Percentiles rank a stretch among this genome's conserved stretches.
Conservation (phyloP, 352 stramenopile species). For the Phytopythium cucurbitacearum region DNA sequence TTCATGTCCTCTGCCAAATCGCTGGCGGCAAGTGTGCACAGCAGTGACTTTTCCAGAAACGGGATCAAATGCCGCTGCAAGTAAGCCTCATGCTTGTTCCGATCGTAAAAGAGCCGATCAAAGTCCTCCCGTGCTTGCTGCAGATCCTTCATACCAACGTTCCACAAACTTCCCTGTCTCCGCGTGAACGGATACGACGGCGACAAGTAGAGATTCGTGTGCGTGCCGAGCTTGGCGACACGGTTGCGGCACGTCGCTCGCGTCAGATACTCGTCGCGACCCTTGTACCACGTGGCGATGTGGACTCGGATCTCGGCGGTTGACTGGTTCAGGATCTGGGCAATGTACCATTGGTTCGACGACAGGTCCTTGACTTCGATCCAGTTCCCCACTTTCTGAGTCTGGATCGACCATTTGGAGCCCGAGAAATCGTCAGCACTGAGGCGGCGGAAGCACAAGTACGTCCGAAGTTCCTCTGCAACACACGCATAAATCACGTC, state of each 20-base stretch:
- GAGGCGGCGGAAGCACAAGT: slow-evolving; percentile 67
- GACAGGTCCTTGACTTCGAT: slow-evolving; percentile 79
- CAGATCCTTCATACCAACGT: slow-evolving; percentile 58
- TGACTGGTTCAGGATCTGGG: slow-evolving; percentile 65
- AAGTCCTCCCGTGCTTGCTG: slow-evolving; percentile 62
- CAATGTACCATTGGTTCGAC: slow-evolving; percentile 73
- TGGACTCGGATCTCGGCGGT: slow-evolving; percentile 65
- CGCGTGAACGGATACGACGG: slow-evolving; percentile 73
- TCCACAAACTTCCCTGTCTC: slow-evolving; percentile 71
- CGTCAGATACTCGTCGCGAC: slow-evolving; percentile 69
- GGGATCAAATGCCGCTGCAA: slow-evolving; percentile 51
- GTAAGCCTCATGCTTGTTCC: slow-evolving; percentile 42
- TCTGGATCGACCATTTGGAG: slow-evolving; percentile 70
- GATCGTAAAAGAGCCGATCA: slow-evolving; percentile 67
- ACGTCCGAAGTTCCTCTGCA: slow-evolving; percentile 53
- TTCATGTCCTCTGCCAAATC: slow-evolving; percentile 78
- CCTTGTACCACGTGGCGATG: slow-evolving; percentile 62
- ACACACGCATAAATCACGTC: slow-evolving; percentile 7
- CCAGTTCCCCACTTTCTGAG: slow-evolving; percentile 69
- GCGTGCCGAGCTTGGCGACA: slow-evolving; percentile 60
- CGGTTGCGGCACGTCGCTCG: slow-evolving; percentile 52
- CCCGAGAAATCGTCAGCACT: slow-evolving; percentile 53
- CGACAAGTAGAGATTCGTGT: slow-evolving; percentile 77
- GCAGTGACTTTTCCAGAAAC: slow-evolving; percentile 69
- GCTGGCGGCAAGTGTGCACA: slow-evolving; percentile 61